Conservation (phyloP, 306 rosid species). For the Spatholobus suberectus region DNA sequence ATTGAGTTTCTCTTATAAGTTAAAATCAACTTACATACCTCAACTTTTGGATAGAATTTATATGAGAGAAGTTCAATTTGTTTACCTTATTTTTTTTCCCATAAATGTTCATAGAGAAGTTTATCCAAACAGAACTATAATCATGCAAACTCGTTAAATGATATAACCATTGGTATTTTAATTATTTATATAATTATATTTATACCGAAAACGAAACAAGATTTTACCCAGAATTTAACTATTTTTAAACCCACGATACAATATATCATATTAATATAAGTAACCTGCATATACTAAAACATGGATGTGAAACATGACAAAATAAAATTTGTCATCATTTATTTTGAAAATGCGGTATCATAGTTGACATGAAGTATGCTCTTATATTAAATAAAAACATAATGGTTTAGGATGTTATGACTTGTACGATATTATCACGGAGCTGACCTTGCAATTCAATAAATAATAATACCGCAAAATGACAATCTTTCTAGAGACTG, state of each 20-base stretch:
- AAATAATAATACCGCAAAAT: neutral
- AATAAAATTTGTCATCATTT: neutral
- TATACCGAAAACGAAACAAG: too few species aligned
- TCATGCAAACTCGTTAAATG: neutral
- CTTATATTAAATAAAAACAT: neutral
- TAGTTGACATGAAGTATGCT: neutral
- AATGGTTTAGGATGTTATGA: neutral
- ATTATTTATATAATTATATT: too few species aligned
- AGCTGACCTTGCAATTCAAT: conserved; percentile 3
- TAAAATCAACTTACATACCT: too few species aligned
- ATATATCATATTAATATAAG: too few species aligned
- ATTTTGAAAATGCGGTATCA: neutral
- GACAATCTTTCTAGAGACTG: neutral
- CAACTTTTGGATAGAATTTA: too few species aligned
- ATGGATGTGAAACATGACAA: neutral
- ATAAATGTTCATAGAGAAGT: too few species aligned
- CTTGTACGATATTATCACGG: neutral
- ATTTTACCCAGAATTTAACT: neutral
- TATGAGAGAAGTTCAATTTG: too few species aligned
- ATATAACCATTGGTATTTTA: neutral
- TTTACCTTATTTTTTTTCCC: too few species aligned
- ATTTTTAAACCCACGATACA: too few species aligned
- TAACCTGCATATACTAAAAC: neutral
- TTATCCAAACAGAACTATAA: too few species aligned
- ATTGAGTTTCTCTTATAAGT: too few species aligned